Conservation (phyloP, 2,329 filamentous ascomycete genomes). For the Eutypella sp. region DNA sequence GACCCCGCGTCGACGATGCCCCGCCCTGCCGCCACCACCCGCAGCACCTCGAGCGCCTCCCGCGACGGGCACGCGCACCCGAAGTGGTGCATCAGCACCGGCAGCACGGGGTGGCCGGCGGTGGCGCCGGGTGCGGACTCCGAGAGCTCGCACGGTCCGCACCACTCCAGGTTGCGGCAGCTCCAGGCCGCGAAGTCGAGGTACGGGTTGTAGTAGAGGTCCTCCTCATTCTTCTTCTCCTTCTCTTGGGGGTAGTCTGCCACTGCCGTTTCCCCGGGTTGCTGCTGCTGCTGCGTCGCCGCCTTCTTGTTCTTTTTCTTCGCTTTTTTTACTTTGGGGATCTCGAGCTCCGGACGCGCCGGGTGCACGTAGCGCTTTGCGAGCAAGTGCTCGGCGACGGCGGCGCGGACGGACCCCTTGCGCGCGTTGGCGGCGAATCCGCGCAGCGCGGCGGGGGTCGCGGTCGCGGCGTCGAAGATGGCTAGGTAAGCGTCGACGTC, state of each 20-base stretch:
- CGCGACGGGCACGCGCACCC: constrained; percentile 67
- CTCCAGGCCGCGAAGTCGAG: constrained; percentile 63
- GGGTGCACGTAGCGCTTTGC: constrained; percentile 48
- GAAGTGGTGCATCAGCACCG: constrained; percentile 74
- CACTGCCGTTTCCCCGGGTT: too few relatives aligned
- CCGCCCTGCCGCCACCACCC: constrained; percentile 47
- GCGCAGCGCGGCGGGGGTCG: constrained; percentile 57
- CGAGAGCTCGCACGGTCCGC: constrained; percentile 51
- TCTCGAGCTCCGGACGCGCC: constrained; percentile 32
- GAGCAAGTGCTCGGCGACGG: constrained; percentile 52
- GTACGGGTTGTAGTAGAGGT: too few relatives aligned
- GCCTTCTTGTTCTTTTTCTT: constrained; percentile 38
- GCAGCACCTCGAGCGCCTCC: constrained; percentile 58
- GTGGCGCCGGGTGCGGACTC: constrained; percentile 27
- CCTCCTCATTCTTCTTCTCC: too few relatives aligned
- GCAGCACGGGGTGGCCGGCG: constrained; percentile 63
- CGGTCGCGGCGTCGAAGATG: constrained; percentile 58
- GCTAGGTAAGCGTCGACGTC: constrained; percentile 64
- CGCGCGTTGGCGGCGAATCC: constrained; percentile 47
- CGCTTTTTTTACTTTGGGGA: constrained; percentile 32
- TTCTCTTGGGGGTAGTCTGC: too few relatives aligned
- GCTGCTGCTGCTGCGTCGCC: too few relatives aligned
- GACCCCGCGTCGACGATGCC: constrained; percentile 62
- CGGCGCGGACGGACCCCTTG: constrained; percentile 54
- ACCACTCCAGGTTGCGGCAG: constrained; percentile 60